Evolutionary conservation across 129 eudicot genomes (phyloP).

Genomic region (Sambucus nigra): DNA sequence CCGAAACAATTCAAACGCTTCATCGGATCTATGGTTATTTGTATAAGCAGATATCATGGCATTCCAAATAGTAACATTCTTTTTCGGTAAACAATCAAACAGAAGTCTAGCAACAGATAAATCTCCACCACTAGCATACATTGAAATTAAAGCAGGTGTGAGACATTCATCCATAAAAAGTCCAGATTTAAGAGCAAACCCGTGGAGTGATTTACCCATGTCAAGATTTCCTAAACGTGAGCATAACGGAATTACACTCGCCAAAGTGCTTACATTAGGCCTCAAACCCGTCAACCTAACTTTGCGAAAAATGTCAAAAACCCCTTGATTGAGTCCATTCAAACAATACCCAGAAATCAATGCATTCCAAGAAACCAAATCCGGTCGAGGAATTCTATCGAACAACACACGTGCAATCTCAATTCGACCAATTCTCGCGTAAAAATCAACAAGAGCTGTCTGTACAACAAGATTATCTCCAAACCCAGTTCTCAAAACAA

Average conservation of each 20-base stretch:
- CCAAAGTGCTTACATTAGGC: conserved; percentile 51
- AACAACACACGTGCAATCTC: conserved; percentile 33
- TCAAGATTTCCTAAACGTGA: conserved; percentile 16
- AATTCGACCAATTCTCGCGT: conserved; percentile 29
- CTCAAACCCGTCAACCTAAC: conserved; percentile 23
- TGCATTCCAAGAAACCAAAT: conserved; percentile 49
- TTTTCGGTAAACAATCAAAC: conserved; percentile 20
- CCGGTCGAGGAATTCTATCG: conserved; percentile 42
- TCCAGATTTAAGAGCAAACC: conserved; percentile 36
- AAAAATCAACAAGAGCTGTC: conserved; percentile 44
- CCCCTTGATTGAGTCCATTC: conserved; percentile 29
- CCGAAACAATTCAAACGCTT: conserved; percentile 27
- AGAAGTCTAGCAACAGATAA: conserved; percentile 25
- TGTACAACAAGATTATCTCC: conserved; percentile 40
- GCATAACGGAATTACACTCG: conserved; percentile 46
- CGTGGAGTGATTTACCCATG: conserved; percentile 28
- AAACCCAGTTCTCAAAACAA: conserved; percentile 40
- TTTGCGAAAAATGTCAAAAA: conserved; percentile 17
- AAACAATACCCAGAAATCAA: conserved; percentile 43
- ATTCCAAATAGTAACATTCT: conserved; percentile 37
- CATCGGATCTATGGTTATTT: conserved; percentile 16
- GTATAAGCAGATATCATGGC: conserved; percentile 43
- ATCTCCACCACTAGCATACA: conserved; percentile 37
- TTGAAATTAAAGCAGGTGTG: conserved; percentile 41
- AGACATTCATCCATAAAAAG: conserved; percentile 24